Base-by-base conservation (phyloP, 116 monocot genomes). In the Posidonia oceanica region DNA sequence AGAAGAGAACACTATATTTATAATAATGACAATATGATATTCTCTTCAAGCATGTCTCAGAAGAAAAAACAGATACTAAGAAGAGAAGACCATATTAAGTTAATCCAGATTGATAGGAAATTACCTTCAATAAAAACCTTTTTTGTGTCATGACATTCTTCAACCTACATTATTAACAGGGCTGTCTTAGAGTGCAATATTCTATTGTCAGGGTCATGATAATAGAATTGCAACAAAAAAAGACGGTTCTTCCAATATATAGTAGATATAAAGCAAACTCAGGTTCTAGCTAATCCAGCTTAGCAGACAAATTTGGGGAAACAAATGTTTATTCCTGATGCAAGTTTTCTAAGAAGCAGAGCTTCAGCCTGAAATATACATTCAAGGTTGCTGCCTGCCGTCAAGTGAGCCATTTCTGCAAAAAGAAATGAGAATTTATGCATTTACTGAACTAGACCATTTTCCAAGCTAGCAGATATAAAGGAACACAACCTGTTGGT, bases 401-500 rank as follows among this genome's bases (percentile, higher is more conserved):
- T 29, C 71, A 74, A 21, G 74, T 61, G 4, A 81, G 51, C 83
- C 83, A 83, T 13, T 81, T 77, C 83, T 83, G 64, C 39, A 44
- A 44, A 81, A 21, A 15, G 42, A 71, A 37, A 38, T 40, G 18
- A 39, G 52, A 41, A 54, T 17, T 23, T 59, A 72, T 18, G 12
- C 10, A 44, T 52, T 64, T 56, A 23, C 8, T 65, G 18, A 14
- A 41, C 11, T 55, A 21, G 11, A 55, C n/a, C 11, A 53, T 7
- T 39, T 22, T 14, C 29, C 41, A 41, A 13, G 13, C 59, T 58
- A 59, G 11, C 16, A 60, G 14, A 66, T n/a, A 56, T 29, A 56
- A 6, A 58, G 54, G 51, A 16, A 8, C 51, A 16, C 29, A 64
- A 87, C 91, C 81, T 85, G 72, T 61, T 76, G 77, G 11, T 77